Evolutionary conservation across 768 basidiomycete genomes (phyloP).

Genomic region (Chiua virens): DNA sequence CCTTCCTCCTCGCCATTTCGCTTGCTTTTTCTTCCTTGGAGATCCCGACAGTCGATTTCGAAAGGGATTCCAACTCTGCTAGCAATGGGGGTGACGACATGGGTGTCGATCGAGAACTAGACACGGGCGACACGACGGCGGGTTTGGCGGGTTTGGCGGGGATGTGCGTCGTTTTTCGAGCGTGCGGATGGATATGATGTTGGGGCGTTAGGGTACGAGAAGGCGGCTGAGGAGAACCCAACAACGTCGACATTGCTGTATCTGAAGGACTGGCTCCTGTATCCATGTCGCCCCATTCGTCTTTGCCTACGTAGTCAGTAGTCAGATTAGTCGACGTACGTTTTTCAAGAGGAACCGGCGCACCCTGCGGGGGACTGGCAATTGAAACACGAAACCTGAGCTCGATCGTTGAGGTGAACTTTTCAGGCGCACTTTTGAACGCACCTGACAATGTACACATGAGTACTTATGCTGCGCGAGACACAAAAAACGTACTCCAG

Average conservation of each 20-base stretch:
- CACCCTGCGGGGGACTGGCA: conserved; percentile 14
- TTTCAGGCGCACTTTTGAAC: conserved; percentile 61
- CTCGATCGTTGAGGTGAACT: conserved; percentile 22
- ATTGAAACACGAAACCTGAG: no score
- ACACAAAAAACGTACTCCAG: conserved; percentile 71
- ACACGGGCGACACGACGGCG: conserved; percentile 9
- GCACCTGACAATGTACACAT: conserved; percentile 49
- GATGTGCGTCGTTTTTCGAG: conserved; percentile 1
- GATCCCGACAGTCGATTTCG: conserved; percentile 46
- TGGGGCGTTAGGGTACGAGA: conserved; percentile 24
- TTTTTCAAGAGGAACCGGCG: background rate
- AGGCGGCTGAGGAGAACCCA: conserved; percentile 18
- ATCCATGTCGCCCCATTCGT: conserved; percentile 25
- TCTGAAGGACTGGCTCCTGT: conserved; percentile 1
- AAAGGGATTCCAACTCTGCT: conserved; percentile 10
- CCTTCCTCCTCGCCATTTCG: conserved; percentile 90
- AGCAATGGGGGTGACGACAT: conserved; percentile 21
- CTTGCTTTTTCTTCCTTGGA: conserved; percentile 90
- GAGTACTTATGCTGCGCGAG: background rate
- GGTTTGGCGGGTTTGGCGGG: conserved; percentile 3
- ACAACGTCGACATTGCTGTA: conserved; percentile 4
- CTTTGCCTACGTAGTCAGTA: conserved; percentile 33
- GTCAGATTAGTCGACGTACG: background rate
- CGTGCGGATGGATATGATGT: conserved; percentile 4
- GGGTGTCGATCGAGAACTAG: conserved; percentile 24